A percentile compares a stretch with the other conserved stretches of the same genome.
phyloP scores from a whole-genome alignment of 2,329 filamentous ascomycete genomes.

The Domatiomyces globalis region DNA sequence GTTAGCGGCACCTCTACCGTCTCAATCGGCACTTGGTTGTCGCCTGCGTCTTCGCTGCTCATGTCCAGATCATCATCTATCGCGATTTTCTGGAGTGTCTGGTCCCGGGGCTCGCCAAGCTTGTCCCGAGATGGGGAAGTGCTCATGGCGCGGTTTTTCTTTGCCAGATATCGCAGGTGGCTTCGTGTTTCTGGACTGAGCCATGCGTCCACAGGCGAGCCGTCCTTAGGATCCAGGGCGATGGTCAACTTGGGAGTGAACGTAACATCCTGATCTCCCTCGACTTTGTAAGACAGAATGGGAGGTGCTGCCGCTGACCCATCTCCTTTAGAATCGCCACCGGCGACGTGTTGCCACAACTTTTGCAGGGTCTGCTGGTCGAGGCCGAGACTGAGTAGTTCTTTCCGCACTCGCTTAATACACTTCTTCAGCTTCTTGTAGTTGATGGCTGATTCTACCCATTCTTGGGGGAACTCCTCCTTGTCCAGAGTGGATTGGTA shows the following conservation, averaged over 20 bases:
- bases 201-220: conserved; percentile 53
- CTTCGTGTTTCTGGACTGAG: conserved; percentile 50
- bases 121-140: background rate
- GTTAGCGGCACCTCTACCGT: conserved; percentile 60
- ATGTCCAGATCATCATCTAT: background rate
- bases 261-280: conserved; percentile 30
- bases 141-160: conserved; percentile 12
- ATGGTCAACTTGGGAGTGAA: conserved; percentile 57
- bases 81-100: background rate
- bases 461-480: conserved; percentile 60
- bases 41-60: conserved; percentile 1
- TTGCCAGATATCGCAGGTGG: conserved; percentile 48
- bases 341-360: conserved; percentile 42
- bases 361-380: conserved; percentile 55
- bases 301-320: conserved; percentile 15
- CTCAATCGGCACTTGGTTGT: conserved; percentile 20
- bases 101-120: background rate
- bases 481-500: conserved; percentile 56
- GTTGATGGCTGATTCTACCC: conserved; percentile 61
- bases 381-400: conserved; percentile 57
- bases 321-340: conserved; percentile 22
- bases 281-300: conserved; percentile 42
- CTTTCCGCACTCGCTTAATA: conserved; percentile 62
- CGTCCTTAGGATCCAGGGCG: conserved; percentile 51
- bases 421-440: conserved; percentile 81